Base-by-base conservation (phyloP, 1,284 basidiomycete genomes). In the Trichosporon faecale region DNA sequence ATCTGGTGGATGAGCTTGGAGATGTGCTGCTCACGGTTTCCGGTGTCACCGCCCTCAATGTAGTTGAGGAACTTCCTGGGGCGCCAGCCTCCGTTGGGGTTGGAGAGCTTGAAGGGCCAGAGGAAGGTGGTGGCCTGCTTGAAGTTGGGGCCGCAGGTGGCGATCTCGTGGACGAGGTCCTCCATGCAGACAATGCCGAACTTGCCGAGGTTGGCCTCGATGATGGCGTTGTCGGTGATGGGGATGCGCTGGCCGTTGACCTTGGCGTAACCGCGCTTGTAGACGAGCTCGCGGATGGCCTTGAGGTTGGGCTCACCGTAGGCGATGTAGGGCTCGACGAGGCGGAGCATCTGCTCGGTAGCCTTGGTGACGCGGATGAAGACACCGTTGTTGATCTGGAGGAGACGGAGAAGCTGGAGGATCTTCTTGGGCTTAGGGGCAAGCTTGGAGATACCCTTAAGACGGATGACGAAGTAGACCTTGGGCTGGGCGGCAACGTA, bases 241-340 rank as follows among this genome's bases (percentile, higher is more conserved):
- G 96, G 95, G 80, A 99, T 92, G 83, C 96, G 92, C 86, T 98
- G 95, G 86, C 93, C 95, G 89, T 95, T 86, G 85, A 99, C 90
- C 88, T 98, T 99, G 85, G 95, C 97, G 85, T 98, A 98, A 72
- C 97, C 97, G 78, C 97, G 94, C 90, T 99, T 99, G 91, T 99
- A 99, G 86, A 99, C 91, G 75, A 99, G 87, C 85, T 98, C 96
- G 77, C 95, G 94, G 83, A 98, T 91, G 63, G 95, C 90, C 86
- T 98, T 98, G 80, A 98, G 87, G 88, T 98, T 98, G 70, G 86
- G 90, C 66, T 77, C 93, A 90, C 94, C 95, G 84, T 96, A 98
- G 76, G 97, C 93, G 80, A 99, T 88, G 85, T 98, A 99, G 68
- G 97, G 96, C 86, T 96, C 94, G 77, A 99, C 90, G 70, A 98